phyloP scores from a whole-genome alignment of 2,329 filamentous ascomycete species.

The Arthrocladium fulminans region DNA sequence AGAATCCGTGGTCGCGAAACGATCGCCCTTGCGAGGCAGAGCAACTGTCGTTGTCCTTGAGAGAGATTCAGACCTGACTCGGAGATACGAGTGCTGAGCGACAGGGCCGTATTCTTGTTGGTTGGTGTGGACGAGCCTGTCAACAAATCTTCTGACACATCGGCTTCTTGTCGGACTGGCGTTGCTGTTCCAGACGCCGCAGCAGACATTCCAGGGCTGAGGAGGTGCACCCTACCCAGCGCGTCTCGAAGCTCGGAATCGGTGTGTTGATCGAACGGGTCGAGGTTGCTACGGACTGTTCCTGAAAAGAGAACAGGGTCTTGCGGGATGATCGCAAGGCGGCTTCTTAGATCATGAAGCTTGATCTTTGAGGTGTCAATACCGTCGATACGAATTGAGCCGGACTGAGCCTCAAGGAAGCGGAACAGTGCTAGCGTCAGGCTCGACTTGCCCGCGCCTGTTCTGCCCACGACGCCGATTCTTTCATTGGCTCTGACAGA shows the following conservation, averaged over 20 bases:
- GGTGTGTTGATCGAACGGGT: constrained; percentile 62
- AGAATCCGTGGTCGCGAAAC: constrained; percentile 65
- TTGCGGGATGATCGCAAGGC: constrained; percentile 72
- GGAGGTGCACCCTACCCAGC: constrained; percentile 61
- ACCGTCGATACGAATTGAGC: constrained; percentile 61
- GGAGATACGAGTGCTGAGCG: constrained; percentile 54
- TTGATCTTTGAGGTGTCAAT: constrained; percentile 64
- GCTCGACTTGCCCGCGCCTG: constrained; percentile 69
- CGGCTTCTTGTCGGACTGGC: constrained; percentile 21
- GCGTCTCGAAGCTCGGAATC: constrained; percentile 63
- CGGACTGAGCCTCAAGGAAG: constrained; percentile 61
- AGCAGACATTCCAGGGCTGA: constrained; percentile 28
- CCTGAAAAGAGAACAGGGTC: constrained; percentile 76
- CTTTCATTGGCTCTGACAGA: constrained; percentile 57
- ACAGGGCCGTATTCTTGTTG: constrained; percentile 59
- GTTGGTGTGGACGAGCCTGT: constrained; percentile 24
- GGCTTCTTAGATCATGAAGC: constrained; percentile 60
- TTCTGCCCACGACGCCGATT: constrained; percentile 68
- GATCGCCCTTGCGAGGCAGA: constrained; percentile 66
- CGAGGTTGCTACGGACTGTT: constrained; percentile 65
- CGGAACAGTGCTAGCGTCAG: constrained; percentile 68
- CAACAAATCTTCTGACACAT: constrained; percentile 10
- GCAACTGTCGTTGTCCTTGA: constrained; percentile 66
- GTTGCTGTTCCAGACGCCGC: constrained; percentile 18
- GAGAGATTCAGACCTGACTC: constrained; percentile 67